Percentiles rank a stretch among this genome's conserved stretches.
These are phyloP conservation scores for Closterium sp. DNA, from an alignment of 139 green algal species.

Conservation along the genomic window DNA sequence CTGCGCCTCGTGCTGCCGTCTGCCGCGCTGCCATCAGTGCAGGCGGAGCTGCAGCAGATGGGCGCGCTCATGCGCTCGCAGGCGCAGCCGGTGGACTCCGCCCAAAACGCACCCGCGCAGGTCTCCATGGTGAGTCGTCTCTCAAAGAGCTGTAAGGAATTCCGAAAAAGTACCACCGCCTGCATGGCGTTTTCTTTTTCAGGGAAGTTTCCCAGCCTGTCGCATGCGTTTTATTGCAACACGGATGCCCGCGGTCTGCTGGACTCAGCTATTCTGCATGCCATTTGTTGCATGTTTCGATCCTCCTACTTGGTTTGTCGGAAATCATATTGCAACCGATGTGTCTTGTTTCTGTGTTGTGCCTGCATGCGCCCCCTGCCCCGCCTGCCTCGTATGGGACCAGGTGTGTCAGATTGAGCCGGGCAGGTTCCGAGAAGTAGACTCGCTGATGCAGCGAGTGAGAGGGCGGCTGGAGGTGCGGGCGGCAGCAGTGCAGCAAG, in stretches of 20 bases:
- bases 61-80: not conserved
- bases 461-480: slow-evolving; percentile 83
- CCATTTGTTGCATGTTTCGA: too few species aligned
- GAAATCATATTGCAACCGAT: too few species aligned
- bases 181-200: too few species aligned
- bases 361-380: too few species aligned
- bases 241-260: too few species aligned
- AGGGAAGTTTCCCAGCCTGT: too few species aligned
- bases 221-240: too few species aligned
- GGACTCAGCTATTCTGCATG: too few species aligned
- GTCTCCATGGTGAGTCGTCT: slow-evolving; percentile 3
- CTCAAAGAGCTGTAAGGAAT: not conserved
- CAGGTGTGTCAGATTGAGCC: slow-evolving; percentile 73
- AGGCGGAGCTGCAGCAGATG: not conserved
- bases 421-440: slow-evolving; percentile 77
- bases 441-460: slow-evolving; percentile 70
- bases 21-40: not conserved
- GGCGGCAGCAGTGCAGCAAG: slow-evolving; percentile 64
- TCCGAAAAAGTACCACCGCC: not conserved
- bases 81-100: not conserved
- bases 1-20: slow-evolving; percentile 67
- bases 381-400: not conserved
- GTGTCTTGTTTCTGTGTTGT: too few species aligned
- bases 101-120: not conserved
- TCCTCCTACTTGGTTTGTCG: too few species aligned